These are phyloP conservation scores for Suhomyces bribrorum DNA, from an alignment of 1,139 yeast species.

Conservation along the genomic window DNA sequence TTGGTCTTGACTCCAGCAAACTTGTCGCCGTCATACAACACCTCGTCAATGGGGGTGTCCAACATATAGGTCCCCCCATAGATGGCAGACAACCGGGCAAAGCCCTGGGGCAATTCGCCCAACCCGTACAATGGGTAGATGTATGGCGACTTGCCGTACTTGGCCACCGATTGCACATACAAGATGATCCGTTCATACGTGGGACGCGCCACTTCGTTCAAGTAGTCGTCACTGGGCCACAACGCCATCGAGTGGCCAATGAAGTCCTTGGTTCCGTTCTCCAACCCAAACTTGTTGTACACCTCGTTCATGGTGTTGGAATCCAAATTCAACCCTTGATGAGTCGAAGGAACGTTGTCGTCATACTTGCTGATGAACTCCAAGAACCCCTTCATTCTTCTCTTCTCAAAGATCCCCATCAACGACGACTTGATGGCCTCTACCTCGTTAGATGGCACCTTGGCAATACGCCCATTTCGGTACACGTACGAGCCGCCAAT, in stretches of 20 bases:
- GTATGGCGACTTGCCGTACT: conserved; percentile 96
- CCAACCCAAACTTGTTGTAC: conserved; percentile 86
- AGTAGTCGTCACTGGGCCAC: conserved; percentile 90
- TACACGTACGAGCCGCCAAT: conserved; percentile 93
- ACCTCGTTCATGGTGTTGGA: conserved; percentile 90
- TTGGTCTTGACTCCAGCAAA: conserved; percentile 87
- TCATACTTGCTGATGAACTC: conserved; percentile 84
- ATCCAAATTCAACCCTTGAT: conserved; percentile 84
- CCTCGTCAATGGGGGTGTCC: conserved; percentile 92
- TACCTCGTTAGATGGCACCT: conserved; percentile 89
- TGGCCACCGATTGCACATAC: conserved; percentile 87
- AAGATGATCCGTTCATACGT: conserved; percentile 83
- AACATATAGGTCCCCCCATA: conserved; percentile 99
- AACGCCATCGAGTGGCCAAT: conserved; percentile 99
- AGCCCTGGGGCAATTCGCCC: conserved; percentile 98
- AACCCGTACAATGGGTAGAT: conserved; percentile 94
- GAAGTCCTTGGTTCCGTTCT: conserved; percentile 91
- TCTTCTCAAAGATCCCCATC: conserved; percentile 95
- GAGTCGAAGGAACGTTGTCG: conserved; percentile 78
- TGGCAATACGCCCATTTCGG: conserved; percentile 86
- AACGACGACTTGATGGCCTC: conserved; percentile 91
- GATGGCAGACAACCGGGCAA: conserved; percentile 94
- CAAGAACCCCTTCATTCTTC: conserved; percentile 89
- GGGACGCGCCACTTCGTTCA: conserved; percentile 88
- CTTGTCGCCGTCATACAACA: conserved; percentile 64